phyloP scores from a whole-genome alignment of 202 grass and related monocot species.

The Zizania palustris region DNA sequence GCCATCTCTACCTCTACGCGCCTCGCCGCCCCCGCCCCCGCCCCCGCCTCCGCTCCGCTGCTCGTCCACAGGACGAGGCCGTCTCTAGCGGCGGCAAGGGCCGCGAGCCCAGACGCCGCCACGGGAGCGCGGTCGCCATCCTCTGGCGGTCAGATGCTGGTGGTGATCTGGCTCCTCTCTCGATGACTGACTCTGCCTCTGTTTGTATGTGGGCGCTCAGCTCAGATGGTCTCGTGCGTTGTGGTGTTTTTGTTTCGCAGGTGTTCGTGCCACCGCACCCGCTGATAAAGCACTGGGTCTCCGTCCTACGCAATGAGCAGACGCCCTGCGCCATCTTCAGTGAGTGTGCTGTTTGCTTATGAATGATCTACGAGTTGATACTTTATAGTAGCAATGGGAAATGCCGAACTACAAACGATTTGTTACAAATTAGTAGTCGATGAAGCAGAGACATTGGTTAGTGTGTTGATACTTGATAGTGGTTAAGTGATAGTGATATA shows the following conservation, averaged over 20 bases:
- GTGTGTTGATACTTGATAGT: background rate
- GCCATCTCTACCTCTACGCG: slow-evolving; percentile 34
- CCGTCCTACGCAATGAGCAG: slow-evolving; percentile 95
- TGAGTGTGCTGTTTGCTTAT: slow-evolving; percentile 56
- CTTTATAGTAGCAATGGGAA: slow-evolving; percentile 8
- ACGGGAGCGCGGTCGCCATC: slow-evolving; percentile 42
- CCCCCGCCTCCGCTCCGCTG: background rate
- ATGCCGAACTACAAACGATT: background rate
- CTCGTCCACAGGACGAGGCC: slow-evolving; percentile 19
- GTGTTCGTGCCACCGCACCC: slow-evolving; percentile 97
- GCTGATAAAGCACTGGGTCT: slow-evolving; percentile 95
- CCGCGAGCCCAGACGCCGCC: slow-evolving; percentile 48
- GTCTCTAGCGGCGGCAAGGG: slow-evolving; percentile 36
- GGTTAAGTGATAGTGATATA: background rate
- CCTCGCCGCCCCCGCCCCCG: slow-evolving; percentile 28
- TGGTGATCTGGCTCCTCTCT: slow-evolving; percentile 44
- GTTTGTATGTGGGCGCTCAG: slow-evolving; percentile 17
- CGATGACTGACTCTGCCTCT: background rate
- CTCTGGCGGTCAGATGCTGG: slow-evolving; percentile 83
- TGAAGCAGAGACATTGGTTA: background rate
- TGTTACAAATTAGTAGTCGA: background rate
- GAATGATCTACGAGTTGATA: slow-evolving; percentile 13
- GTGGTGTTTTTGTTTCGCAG: slow-evolving; percentile 47
- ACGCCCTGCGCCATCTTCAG: slow-evolving; percentile 88
- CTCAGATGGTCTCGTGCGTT: slow-evolving; percentile 5